Base-by-base conservation (phyloP, 2,329 filamentous ascomycete species). In the Cladophialophora exuberans region DNA sequence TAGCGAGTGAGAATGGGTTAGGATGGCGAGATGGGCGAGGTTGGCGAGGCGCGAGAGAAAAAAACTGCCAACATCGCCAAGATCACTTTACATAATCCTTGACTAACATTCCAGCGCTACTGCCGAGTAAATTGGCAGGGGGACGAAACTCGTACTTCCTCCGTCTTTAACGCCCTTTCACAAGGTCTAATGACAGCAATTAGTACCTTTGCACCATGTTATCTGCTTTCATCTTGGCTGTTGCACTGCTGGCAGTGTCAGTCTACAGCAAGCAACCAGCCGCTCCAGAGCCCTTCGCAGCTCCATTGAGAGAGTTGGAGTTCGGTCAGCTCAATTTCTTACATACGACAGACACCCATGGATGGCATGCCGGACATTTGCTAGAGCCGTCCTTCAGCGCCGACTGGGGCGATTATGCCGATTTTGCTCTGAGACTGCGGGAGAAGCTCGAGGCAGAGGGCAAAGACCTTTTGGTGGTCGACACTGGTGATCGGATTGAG, bases 361-460 rank as follows among this genome's bases (percentile, higher is more conserved):
- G 94, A 65, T 99, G 94, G 46, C 86, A 95, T 68, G 90, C 85
- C 7, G 94, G 94, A 1, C 94, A 99, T 77, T 75, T 97, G 4
- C 87, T 92, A 76, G 94, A 99, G 86, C 81, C 90, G 2, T 93
- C 94, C 57, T 99, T 95, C 73, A 92, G 90, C 5, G 93, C 90
- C 42, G 94, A 99, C 72, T 97, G 94, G 91, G 94, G 94, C 55
- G 94, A 99, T 74, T 99, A 97, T 72, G 82, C 97, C 65, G 97
- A 93, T 5, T 97, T 99, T 69, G 84, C 91, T 28, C 79, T 87
- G 30, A 90, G 93, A 68, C 84, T 99, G 79, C 87, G 84, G 52
- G 81, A 84, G 62, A 86, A 83, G 67, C 90, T 91, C 52, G 89
- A 97, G 67, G 82, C 84, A 1, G 80, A 86, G 49, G 91, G 90